Conservation (phyloP, 1,284 basidiomycete species). For the Kalmanozyma brasiliensis region DNA sequence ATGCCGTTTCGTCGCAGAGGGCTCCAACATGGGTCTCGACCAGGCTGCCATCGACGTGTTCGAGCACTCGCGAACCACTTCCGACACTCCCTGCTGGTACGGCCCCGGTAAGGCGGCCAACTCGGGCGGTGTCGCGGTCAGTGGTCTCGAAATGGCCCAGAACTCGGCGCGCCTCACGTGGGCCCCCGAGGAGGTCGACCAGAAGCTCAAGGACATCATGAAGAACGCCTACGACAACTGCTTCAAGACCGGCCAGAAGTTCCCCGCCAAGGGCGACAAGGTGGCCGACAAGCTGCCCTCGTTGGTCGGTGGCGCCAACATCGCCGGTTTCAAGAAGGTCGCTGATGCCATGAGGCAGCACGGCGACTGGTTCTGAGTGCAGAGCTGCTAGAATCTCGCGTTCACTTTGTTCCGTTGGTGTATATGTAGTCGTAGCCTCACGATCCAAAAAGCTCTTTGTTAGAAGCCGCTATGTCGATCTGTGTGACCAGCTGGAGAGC, state of each 20-base stretch:
- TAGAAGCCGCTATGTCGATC: no score
- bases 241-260: constrained; percentile 75
- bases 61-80: constrained; percentile 74
- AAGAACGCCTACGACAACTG: constrained; percentile 75
- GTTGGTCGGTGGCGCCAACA: constrained; percentile 78
- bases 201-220: constrained; percentile 81
- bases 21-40: constrained; percentile 73
- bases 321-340: constrained; percentile 74
- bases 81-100: constrained; percentile 46
- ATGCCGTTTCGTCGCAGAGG: constrained; percentile 80
- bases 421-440: no score
- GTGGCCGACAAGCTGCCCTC: constrained; percentile 70
- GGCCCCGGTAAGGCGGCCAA: constrained; percentile 58
- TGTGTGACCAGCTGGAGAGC: no score
- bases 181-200: constrained; percentile 77
- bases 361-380: constrained; percentile 54
- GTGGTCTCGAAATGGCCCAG: constrained; percentile 83
- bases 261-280: constrained; percentile 72
- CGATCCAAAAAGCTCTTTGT: no score
- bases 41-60: constrained; percentile 79
- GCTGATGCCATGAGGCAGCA: constrained; percentile 60
- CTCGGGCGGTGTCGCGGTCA: constrained; percentile 71
- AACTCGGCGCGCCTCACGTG: constrained; percentile 73
- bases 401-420: background rate
- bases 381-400: no score